A percentile compares a stretch with the other conserved stretches of the same genome.
phyloP scores from a whole-genome alignment of 163 green algal genomes.

The Coccomyxa subellipsoidea region DNA sequence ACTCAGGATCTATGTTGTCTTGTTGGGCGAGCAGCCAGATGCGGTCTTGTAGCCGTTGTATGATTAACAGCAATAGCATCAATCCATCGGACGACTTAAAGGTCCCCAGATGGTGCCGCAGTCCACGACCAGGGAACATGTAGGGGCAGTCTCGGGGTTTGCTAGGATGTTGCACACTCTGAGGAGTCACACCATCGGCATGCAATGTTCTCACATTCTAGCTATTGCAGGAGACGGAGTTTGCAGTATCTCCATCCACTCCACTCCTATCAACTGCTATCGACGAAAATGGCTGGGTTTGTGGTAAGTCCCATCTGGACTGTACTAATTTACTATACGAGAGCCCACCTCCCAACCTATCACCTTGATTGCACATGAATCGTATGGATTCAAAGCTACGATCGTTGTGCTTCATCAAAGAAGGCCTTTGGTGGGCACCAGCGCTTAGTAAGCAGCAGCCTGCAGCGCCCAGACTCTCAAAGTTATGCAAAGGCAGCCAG shows the following conservation, averaged over 20 bases:
- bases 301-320: background rate
- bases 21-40: background rate
- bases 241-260: slow-evolving; percentile 36
- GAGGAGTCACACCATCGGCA: background rate
- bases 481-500: background rate
- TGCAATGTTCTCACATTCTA: background rate
- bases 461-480: background rate
- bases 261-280: slow-evolving; percentile 72
- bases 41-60: background rate
- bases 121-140: background rate
- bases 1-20: background rate
- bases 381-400: background rate
- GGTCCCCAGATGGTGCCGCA: background rate
- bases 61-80: background rate
- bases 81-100: background rate
- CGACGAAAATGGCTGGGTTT: slow-evolving; percentile 59
- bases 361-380: background rate
- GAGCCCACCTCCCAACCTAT: background rate
- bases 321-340: background rate
- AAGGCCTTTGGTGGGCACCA: background rate
- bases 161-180: background rate
- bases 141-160: slow-evolving; percentile 2
- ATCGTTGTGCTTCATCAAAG: background rate
- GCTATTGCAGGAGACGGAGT: slow-evolving; percentile 25
- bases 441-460: background rate